A percentile compares a stretch with the other conserved stretches of the same genome.
These are phyloP conservation scores for Colletotrichum destructivum DNA, from an alignment of 2,329 filamentous ascomycete species.

Conservation along the genomic window DNA sequence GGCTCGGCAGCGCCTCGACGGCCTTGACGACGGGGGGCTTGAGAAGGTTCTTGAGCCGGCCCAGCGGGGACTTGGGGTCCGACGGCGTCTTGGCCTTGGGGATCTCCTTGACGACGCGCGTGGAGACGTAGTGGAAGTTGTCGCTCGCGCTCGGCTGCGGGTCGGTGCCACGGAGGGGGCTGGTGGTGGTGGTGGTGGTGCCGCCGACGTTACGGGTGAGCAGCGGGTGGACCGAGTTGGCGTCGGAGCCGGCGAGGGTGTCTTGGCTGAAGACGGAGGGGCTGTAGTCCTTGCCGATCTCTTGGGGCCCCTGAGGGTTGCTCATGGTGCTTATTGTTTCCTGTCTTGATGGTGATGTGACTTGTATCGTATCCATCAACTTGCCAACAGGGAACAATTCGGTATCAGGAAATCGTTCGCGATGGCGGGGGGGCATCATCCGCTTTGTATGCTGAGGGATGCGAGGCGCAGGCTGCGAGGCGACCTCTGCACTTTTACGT, in stretches of 20 bases:
- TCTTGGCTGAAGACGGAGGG: conserved; percentile 36
- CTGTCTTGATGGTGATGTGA: neutral
- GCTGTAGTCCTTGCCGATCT: neutral
- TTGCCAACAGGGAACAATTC: too few relatives aligned
- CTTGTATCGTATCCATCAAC: too few relatives aligned
- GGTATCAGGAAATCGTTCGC: neutral
- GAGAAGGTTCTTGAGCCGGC: conserved; percentile 35
- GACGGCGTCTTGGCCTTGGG: conserved; percentile 27
- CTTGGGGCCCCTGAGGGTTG: neutral
- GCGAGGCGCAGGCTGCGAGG: too few relatives aligned
- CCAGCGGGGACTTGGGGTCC: conserved; percentile 26
- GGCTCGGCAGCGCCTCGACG: conserved; percentile 26
- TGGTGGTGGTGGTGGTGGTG: too few relatives aligned
- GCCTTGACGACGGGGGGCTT: conserved; percentile 41
- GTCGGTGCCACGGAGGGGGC: conserved; percentile 22
- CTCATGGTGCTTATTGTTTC: neutral
- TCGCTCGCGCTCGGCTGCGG: conserved; percentile 24
- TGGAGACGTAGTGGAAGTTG: conserved; percentile 35
- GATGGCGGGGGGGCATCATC: too few relatives aligned
- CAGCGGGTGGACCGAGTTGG: conserved; percentile 24
- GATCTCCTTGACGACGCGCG: conserved; percentile 36
- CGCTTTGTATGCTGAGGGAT: too few relatives aligned
- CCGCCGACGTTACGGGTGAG: conserved; percentile 18
- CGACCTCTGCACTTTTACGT: neutral
- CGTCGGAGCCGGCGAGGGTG: conserved; percentile 29